phyloP scores from a whole-genome alignment of 1,284 basidiomycete genomes.

The Pyrrhoderma noxium region DNA sequence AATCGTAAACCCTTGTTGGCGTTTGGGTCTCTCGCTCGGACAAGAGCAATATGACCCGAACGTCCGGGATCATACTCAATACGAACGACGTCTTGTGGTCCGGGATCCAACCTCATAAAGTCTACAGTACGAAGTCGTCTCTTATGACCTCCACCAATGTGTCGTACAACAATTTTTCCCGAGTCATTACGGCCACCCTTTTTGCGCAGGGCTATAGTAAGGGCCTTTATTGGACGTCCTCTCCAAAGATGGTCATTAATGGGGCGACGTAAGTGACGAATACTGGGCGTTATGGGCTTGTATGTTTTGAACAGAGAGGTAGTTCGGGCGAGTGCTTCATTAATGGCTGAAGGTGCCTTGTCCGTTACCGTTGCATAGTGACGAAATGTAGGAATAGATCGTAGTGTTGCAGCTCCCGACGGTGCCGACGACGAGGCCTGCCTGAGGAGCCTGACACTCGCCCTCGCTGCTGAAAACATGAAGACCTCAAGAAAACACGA shows the following conservation, averaged over 20 bases:
- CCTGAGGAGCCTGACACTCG: slow-evolving; percentile 12
- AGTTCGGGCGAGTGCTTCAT: slow-evolving; percentile 33
- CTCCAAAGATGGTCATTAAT: slow-evolving; percentile 77
- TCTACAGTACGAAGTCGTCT: slow-evolving; percentile 84
- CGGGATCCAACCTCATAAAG: slow-evolving; percentile 71
- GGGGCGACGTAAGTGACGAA: slow-evolving; percentile 83
- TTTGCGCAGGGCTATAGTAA: slow-evolving; percentile 79
- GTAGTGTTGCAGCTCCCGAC: neutral
- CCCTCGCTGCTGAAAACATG: slow-evolving; percentile 18
- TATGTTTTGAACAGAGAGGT: slow-evolving; percentile 76
- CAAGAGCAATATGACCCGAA: slow-evolving; percentile 88
- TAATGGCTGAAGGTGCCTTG: slow-evolving; percentile 27
- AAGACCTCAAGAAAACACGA: slow-evolving; percentile 6
- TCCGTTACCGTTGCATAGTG: slow-evolving; percentile 29
- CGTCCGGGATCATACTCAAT: slow-evolving; percentile 97
- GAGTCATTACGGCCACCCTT: slow-evolving; percentile 82
- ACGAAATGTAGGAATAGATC: slow-evolving; percentile 14
- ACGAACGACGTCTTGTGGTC: slow-evolving; percentile 83
- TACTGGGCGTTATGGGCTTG: slow-evolving; percentile 81
- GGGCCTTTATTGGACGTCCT: slow-evolving; percentile 75
- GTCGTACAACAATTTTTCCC: slow-evolving; percentile 85
- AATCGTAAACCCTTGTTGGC: slow-evolving; percentile 44
- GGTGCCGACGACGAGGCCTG: slow-evolving; percentile 4
- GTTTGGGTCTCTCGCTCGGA: slow-evolving; percentile 52
- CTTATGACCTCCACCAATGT: slow-evolving; percentile 87